A percentile compares a stretch with the other conserved stretches of the same genome.
Conservation (phyloP, 2,329 filamentous ascomycete species). For the Sporothrix pseudoabietina region DNA sequence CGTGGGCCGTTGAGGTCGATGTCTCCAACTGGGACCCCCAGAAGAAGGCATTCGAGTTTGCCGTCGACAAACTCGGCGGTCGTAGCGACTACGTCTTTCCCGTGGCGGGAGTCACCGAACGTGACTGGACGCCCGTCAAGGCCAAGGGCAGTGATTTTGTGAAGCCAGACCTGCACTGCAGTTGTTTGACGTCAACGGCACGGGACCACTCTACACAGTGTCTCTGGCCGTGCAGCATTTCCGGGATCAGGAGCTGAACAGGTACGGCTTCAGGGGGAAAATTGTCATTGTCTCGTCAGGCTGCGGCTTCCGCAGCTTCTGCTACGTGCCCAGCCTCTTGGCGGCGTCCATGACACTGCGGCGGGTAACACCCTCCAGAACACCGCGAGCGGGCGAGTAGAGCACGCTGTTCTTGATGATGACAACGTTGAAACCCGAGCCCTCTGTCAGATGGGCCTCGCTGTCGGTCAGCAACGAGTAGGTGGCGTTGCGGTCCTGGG, state of each 20-base stretch:
- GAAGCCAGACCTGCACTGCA: neutral
- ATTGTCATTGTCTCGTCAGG: constrained; percentile 3
- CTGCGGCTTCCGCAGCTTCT: neutral
- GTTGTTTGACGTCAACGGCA: neutral
- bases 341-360: constrained; percentile 53
- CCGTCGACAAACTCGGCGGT: neutral
- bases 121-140: neutral
- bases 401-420: constrained; percentile 50
- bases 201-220: neutral
- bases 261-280: neutral
- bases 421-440: constrained; percentile 47
- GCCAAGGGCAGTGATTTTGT: neutral
- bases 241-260: neutral
- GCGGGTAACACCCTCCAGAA: constrained; percentile 52
- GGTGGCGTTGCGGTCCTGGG: constrained; percentile 48
- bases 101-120: neutral
- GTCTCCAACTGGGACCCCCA: neutral
- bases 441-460: constrained; percentile 53
- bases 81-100: neutral
- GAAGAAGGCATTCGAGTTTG: neutral
- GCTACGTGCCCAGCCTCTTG: constrained; percentile 34
- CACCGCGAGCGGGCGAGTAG: constrained; percentile 52
- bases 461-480: constrained; percentile 56
- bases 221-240: neutral
- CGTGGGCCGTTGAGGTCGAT: neutral